Evolutionary conservation across 1,284 basidiomycete genomes (phyloP), one percentile per base, ranked within the genome.

Genomic region (Mrakiaceae sp.): DNA sequence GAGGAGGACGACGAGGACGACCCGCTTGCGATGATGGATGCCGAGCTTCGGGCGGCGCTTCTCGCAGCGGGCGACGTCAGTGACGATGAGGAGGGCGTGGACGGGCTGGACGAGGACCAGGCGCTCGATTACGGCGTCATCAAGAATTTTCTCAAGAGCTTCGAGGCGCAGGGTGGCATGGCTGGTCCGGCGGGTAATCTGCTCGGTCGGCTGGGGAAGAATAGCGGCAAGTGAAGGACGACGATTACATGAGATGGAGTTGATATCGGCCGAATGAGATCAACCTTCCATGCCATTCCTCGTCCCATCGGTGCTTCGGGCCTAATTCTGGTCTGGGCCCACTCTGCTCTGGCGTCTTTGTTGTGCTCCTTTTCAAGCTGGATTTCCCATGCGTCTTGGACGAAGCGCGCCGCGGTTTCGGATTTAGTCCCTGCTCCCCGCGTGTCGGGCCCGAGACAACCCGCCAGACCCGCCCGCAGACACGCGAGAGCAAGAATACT

Each of bases 141-240:
- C 79, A 92, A 89, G 75, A 92, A 95, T 75, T 91, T 98, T 76
- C 77, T 98, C 72, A 89, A 95, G 78, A 95, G 91, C 74, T 95
- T 90, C 79, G 90, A 88, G 73, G 86, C 85, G 67, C 94, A 97
- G 72, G 87, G 75, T 9, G 92, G 92, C 6, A 76, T 87, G 63
- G 83, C 88, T 49, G 94, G 94, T 0, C 94, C 91, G 12, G 93
- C 94, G 6, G 82, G 92, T 62, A 93, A 86, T 71, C 78, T 98
- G 64, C 86, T 86, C 50, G 89, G 91, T 56, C 80, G 91, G 68
- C 74, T 97, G 62, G 68, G 72, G 69, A 60, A 67, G 57, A 62
- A 62, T 51, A 51, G 40, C 14, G 60, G 60, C n/a, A 48, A 54
- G 61, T 43, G 39, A 42, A 42, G 10, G 48, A 49, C 48, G 14